phyloP scores from a whole-genome alignment of 2,329 filamentous ascomycete species.

The Aureobasidium sp. region DNA sequence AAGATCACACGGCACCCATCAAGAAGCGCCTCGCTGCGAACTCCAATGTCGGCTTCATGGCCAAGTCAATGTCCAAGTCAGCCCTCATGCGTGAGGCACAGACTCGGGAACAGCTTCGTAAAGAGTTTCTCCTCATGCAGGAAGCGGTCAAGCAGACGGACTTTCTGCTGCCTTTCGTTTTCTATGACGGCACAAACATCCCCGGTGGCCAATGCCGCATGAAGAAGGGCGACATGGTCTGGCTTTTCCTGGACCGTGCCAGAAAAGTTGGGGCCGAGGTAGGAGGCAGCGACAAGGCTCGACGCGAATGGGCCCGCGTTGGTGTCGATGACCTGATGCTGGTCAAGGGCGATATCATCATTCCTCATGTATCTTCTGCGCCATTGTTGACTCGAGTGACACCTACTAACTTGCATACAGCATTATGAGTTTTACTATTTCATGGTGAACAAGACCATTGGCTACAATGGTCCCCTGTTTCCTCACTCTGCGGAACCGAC shows the following conservation, averaged over 20 bases:
- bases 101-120: conserved; percentile 65
- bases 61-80: conserved; percentile 69
- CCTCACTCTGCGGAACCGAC: conserved; percentile 57
- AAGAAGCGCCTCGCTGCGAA: conserved; percentile 55
- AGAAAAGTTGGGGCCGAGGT: conserved; percentile 85
- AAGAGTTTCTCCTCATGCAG: conserved; percentile 75
- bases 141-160: conserved; percentile 83
- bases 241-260: conserved; percentile 88
- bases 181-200: conserved; percentile 89
- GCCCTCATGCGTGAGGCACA: conserved; percentile 72
- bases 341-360: conserved; percentile 81
- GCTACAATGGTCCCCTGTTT: conserved; percentile 71
- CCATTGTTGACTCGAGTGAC: neutral
- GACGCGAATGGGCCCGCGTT: conserved; percentile 83
- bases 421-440: conserved; percentile 98
- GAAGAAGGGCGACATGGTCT: conserved; percentile 88
- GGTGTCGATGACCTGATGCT: conserved; percentile 94
- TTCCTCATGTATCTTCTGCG: conserved; percentile 73
- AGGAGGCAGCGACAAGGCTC: conserved; percentile 56
- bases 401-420: conserved; percentile 40
- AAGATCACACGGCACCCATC: conserved; percentile 33
- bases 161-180: conserved; percentile 88
- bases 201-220: conserved; percentile 77
- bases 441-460: conserved; percentile 76
- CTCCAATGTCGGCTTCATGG: conserved; percentile 53